phyloP scores from a whole-genome alignment of 306 rosid species.

The Quercus cerris region DNA sequence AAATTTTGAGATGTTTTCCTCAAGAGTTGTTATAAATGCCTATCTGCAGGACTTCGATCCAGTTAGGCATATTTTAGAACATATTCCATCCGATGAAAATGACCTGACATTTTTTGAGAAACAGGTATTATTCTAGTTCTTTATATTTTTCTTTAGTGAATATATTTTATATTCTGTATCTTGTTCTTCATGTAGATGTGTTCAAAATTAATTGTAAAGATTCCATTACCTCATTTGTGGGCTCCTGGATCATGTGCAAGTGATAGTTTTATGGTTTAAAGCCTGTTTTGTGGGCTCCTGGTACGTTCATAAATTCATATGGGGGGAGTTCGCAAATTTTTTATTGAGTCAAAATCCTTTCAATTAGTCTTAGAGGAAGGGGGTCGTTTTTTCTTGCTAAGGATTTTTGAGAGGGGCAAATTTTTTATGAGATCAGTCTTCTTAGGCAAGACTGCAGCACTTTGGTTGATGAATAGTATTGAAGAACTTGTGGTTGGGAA shows the following conservation, averaged over 20 bases:
- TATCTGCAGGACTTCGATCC: conserved; percentile 87
- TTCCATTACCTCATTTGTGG: neutral
- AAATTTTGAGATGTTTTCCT: conserved; percentile 10
- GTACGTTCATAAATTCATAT: too few relatives aligned
- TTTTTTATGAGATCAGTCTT: too few relatives aligned
- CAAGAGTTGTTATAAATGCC: conserved; percentile 21
- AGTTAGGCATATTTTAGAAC: conserved; percentile 75
- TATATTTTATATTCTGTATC: conserved; percentile 3
- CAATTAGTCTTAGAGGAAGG: too few relatives aligned
- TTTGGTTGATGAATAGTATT: too few relatives aligned
- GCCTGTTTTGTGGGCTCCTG: too few relatives aligned
- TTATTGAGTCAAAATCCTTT: too few relatives aligned
- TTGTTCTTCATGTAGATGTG: neutral
- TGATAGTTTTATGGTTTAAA: too few relatives aligned
- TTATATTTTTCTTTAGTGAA: conserved; percentile 8
- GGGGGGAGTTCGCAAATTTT: too few relatives aligned
- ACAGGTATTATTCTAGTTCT: conserved; percentile 56
- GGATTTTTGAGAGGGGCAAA: too few relatives aligned
- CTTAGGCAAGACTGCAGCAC: too few relatives aligned
- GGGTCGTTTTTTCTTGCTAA: too few relatives aligned
- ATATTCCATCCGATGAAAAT: conserved; percentile 62
- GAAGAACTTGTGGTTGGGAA: too few relatives aligned
- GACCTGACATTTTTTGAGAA: conserved; percentile 78
- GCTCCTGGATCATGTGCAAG: neutral
- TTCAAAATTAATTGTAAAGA: neutral